Base-by-base conservation (phyloP, 257 asterid genomes). In the Solanum arcanum region DNA sequence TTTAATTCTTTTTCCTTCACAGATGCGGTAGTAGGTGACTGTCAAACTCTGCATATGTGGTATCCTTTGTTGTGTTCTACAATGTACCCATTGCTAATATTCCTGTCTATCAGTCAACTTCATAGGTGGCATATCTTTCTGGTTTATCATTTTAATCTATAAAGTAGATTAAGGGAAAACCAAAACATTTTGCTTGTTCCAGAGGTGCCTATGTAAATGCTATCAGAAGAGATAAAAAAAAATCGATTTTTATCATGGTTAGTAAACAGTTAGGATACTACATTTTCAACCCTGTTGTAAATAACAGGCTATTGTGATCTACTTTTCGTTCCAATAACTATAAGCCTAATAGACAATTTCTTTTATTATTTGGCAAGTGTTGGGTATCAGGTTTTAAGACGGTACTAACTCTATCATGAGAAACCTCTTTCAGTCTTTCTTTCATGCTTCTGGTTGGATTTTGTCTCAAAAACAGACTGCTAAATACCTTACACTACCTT, bases 1-100 rank as follows among this genome's bases (percentile, higher is more conserved):
- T 97, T 89, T 33, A 29, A 16, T 86, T 81, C 23, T 69, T 84
- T 86, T 59, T 69, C 52, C 78, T 68, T 86, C 27, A 29, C 23
- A 44, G 75, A 77, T 62, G 33, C 47, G 35, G n/a, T 83, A 42
- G 20, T 59, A 39, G 52, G 70, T 60, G 44, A 66, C 83, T 66
- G 33, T 87, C 59, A n/a, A 44, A 56, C 77, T 86, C 33, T 46
- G 80, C 23, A 5, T 66, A 84, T 41, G 60, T 27, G 64, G 33
- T 74, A 35, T 72, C 66, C 9, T 75, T 78, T 15, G 41, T 78
- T 46, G 66, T n/a, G 13, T 46, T 78, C 39, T 27, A 78, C n/a
- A 47, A 16, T 27, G 47, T 46, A 78, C 27, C 8, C 66, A 25
- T 78, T 78, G 42, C 37, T 27, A 78, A 16, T 27, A 44, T 46